Evolutionary conservation across 306 rosid genomes (phyloP).

Genomic region (Chamaecrista fasciculata): DNA sequence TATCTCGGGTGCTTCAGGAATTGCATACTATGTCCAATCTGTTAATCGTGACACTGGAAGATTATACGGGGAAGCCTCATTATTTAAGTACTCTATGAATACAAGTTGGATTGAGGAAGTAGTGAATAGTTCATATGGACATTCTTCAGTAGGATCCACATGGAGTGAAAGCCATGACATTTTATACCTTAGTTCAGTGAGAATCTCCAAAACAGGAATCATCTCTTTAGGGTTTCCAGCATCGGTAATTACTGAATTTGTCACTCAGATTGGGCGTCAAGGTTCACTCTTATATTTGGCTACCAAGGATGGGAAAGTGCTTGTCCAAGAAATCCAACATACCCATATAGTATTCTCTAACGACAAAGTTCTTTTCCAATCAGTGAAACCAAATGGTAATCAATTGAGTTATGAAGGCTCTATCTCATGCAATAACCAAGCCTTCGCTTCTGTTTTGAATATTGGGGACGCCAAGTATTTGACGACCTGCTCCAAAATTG

Average conservation of each 20-base stretch:
- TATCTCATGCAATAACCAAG: slow-evolving; percentile 40
- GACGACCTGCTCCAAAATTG: slow-evolving; percentile 43
- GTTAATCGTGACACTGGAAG: slow-evolving; percentile 42
- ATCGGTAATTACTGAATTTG: slow-evolving; percentile 16
- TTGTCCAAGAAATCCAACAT: slow-evolving; percentile 34
- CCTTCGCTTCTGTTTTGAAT: slow-evolving; percentile 32
- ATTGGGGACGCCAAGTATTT: slow-evolving; percentile 35
- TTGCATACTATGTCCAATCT: slow-evolving; percentile 30
- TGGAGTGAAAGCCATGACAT: slow-evolving; percentile 33
- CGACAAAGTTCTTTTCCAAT: slow-evolving; percentile 35
- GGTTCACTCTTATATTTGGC: slow-evolving; percentile 38
- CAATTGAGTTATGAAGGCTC: not conserved
- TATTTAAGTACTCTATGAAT: slow-evolving; percentile 11
- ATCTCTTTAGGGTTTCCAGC: slow-evolving; percentile 45
- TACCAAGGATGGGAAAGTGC: slow-evolving; percentile 44
- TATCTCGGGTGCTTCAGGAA: not conserved
- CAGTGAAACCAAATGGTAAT: slow-evolving; percentile 29
- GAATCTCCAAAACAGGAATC: slow-evolving; percentile 35
- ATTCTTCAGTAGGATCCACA: slow-evolving; percentile 39
- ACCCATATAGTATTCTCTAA: slow-evolving; percentile 29
- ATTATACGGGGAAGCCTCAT: slow-evolving; percentile 39
- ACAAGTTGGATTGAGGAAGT: slow-evolving; percentile 33
- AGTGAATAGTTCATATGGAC: slow-evolving; percentile 25
- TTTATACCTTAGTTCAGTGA: slow-evolving; percentile 38
- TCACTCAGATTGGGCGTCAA: slow-evolving; percentile 24